phyloP scores from a whole-genome alignment of 2,329 filamentous ascomycete species.

The Microcyclosporella mali region DNA sequence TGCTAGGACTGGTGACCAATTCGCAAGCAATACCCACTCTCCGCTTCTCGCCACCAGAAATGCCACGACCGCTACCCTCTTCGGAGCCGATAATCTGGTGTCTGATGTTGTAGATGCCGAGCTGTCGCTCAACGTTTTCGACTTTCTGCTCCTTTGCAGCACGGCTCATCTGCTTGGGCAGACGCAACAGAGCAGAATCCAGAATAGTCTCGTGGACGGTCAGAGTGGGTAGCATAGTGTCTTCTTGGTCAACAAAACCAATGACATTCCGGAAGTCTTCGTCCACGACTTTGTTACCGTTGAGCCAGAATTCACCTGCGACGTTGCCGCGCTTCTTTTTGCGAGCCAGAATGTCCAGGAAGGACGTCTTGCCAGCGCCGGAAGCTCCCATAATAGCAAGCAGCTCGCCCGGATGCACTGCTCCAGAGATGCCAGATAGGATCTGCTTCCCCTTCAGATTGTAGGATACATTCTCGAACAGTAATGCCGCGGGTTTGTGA shows the following conservation, averaged over 20 bases:
- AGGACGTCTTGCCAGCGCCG: conserved; percentile 94
- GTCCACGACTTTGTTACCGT: conserved; percentile 82
- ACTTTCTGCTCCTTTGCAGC: conserved; percentile 86
- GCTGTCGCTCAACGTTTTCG: conserved; percentile 87
- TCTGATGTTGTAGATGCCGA: conserved; percentile 89
- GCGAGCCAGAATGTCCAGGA: conserved; percentile 87
- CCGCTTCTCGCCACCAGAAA: conserved; percentile 94
- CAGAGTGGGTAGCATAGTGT: conserved; percentile 90
- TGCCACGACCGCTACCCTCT: conserved; percentile 79
- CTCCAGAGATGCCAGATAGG: conserved; percentile 69
- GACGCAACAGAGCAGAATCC: conserved; percentile 81
- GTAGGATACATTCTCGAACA: conserved; percentile 85
- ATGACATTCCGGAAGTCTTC: conserved; percentile 84
- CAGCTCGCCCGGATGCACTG: conserved; percentile 90
- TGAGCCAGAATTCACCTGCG: conserved; percentile 80
- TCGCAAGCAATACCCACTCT: conserved; percentile 96
- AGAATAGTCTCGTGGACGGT: conserved; percentile 98
- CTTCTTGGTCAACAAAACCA: conserved; percentile 96
- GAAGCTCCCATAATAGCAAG: conserved; percentile 98
- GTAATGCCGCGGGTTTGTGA: conserved; percentile 82
- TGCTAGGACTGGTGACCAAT: conserved; percentile 92
- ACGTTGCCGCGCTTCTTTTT: conserved; percentile 89
- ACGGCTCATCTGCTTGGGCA: conserved; percentile 87
- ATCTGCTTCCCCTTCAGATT: conserved; percentile 83
- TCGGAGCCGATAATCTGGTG: conserved; percentile 95